Evolutionary conservation across 2,329 filamentous ascomycete species (phyloP).

Genomic region (Nannizziopsis arthrosporioides): DNA sequence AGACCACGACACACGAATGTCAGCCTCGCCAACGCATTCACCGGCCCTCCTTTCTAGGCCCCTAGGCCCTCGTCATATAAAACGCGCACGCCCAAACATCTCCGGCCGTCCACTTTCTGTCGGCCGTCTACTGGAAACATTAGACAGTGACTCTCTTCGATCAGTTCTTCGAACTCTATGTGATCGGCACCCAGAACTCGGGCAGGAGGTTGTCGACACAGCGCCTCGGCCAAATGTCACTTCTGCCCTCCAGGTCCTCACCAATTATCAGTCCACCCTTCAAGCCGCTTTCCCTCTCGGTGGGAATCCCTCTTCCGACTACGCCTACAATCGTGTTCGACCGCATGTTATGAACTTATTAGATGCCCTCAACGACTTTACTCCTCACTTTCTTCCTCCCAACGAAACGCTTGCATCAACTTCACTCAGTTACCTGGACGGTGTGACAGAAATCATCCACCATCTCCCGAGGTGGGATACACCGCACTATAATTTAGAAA

Average conservation of each 20-base stretch:
- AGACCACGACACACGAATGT: constrained; percentile 71
- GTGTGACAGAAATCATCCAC: constrained; percentile 82
- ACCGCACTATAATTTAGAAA: constrained; percentile 78
- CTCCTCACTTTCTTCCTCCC: constrained; percentile 86
- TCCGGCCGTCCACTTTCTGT: constrained; percentile 54
- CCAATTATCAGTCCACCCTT: constrained; percentile 68
- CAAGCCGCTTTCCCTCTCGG: constrained; percentile 73
- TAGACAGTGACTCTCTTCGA: constrained; percentile 74
- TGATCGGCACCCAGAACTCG: constrained; percentile 75
- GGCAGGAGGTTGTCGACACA: constrained; percentile 67
- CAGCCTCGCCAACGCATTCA: constrained; percentile 72
- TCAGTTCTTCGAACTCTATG: constrained; percentile 82
- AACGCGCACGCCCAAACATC: constrained; percentile 57
- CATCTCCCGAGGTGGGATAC: constrained; percentile 82
- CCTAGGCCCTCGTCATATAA: constrained; percentile 57
- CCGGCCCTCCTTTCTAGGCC: constrained; percentile 61
- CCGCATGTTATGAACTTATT: constrained; percentile 68
- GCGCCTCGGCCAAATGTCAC: constrained; percentile 79
- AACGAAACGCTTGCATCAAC: constrained; percentile 72
- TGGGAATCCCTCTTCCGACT: constrained; percentile 74
- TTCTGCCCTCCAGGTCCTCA: constrained; percentile 67
- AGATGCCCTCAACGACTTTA: constrained; percentile 86
- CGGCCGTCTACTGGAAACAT: constrained; percentile 79
- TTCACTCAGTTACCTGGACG: constrained; percentile 78
- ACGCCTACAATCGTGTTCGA: constrained; percentile 86